These are phyloP conservation scores for Coniochaeta sp. DNA, from an alignment of 2,329 filamentous ascomycete species.

Conservation along the genomic window DNA sequence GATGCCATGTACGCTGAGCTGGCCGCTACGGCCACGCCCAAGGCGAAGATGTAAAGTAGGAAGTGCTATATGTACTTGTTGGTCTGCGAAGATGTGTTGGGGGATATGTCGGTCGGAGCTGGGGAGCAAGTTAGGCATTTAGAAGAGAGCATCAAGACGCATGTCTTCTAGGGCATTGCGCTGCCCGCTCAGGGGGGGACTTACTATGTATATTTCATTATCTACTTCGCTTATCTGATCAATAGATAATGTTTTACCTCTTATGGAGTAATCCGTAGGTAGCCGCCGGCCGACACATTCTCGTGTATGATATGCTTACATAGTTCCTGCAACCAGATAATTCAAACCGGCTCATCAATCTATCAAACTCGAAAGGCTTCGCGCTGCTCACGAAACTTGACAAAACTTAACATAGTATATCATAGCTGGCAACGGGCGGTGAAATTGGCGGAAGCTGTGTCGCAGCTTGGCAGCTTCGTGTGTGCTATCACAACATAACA, in stretches of 20 bases:
- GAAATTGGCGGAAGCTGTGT: too few relatives aligned
- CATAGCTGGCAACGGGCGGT: too few relatives aligned
- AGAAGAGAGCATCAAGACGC: neutral
- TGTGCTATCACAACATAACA: too few relatives aligned
- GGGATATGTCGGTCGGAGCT: neutral
- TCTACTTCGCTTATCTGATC: neutral
- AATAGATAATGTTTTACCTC: neutral
- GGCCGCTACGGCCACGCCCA: slow-evolving; percentile 28
- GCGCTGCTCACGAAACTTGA: too few relatives aligned
- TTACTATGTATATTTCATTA: neutral
- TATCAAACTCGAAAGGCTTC: too few relatives aligned
- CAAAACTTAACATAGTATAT: too few relatives aligned
- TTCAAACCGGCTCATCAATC: too few relatives aligned
- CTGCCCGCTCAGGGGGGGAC: neutral
- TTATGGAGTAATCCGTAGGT: too few relatives aligned
- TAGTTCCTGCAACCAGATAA: too few relatives aligned
- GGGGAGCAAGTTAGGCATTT: neutral
- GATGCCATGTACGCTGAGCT: slow-evolving; percentile 51
- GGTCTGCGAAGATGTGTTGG: neutral
- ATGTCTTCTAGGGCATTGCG: neutral
- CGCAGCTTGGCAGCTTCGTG: too few relatives aligned
- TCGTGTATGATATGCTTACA: too few relatives aligned
- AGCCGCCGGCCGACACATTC: too few relatives aligned
- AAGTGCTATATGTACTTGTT: neutral
- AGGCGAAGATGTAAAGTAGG: slow-evolving; percentile 35